Evolutionary conservation across 805 yeast species (phyloP).

Genomic region (Saccharomycopsis guyanensis): DNA sequence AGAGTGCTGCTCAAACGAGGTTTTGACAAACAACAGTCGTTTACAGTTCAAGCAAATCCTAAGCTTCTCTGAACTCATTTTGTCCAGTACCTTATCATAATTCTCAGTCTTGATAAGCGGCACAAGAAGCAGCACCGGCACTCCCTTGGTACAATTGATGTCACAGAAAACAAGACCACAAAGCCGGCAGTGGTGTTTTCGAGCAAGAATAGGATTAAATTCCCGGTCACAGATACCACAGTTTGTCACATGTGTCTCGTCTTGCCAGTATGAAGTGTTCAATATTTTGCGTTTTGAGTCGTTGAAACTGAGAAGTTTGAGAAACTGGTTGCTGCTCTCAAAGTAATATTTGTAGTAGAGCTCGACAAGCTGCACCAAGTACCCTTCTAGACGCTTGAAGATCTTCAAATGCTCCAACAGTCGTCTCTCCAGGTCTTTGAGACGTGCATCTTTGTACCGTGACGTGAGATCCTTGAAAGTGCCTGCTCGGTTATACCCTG

Average conservation of each 20-base stretch:
- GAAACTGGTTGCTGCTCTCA: slow-evolving; percentile 24
- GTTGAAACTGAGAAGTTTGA: slow-evolving; percentile 23
- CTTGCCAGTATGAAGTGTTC: slow-evolving; percentile 54
- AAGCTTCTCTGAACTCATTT: slow-evolving; percentile 27
- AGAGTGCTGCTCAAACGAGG: slow-evolving; percentile 31
- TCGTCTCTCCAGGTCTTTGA: slow-evolving; percentile 36
- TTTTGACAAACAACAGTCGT: slow-evolving; percentile 37
- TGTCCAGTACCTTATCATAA: neutral
- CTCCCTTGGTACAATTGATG: slow-evolving; percentile 66
- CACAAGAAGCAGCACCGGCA: slow-evolving; percentile 37
- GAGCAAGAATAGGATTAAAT: slow-evolving; percentile 35
- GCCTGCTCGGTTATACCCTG: slow-evolving; percentile 46
- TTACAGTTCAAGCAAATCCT: slow-evolving; percentile 71
- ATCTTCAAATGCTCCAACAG: slow-evolving; percentile 48
- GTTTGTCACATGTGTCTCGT: slow-evolving; percentile 35
- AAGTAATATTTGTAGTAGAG: slow-evolving; percentile 25
- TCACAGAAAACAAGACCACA: slow-evolving; percentile 85
- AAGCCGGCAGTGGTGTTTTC: slow-evolving; percentile 88
- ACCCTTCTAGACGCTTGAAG: slow-evolving; percentile 50
- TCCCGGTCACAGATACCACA: slow-evolving; percentile 58
- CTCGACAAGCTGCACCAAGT: slow-evolving; percentile 28
- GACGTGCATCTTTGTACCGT: slow-evolving; percentile 37
- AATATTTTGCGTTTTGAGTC: slow-evolving; percentile 27
- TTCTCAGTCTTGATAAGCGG: slow-evolving; percentile 17
- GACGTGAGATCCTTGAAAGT: slow-evolving; percentile 37